Conservation (phyloP, 1,284 basidiomycete species). For the Rhodotorula sp. region DNA sequence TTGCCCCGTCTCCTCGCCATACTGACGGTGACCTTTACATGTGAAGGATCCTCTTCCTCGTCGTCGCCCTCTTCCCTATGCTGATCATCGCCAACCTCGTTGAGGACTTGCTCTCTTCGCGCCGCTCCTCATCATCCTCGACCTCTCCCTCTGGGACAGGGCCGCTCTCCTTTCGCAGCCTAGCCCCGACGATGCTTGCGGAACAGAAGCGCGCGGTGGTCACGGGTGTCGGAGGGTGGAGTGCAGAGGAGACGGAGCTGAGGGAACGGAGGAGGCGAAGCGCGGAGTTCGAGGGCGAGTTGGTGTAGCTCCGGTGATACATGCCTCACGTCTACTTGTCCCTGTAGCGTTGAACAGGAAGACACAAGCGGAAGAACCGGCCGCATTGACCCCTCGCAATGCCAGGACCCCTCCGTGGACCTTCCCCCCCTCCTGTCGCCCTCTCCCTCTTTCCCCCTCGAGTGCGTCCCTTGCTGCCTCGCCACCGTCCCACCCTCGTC, state of each 20-base stretch:
- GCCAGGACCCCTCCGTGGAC: no score
- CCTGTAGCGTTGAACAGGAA: background rate
- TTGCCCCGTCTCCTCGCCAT: background rate
- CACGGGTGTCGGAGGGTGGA: background rate
- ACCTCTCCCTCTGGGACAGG: background rate
- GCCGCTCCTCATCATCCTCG: background rate
- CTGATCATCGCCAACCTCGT: constrained; percentile 13
- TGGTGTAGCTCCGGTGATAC: constrained; percentile 3
- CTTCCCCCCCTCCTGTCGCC: background rate
- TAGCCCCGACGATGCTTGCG: constrained; percentile 6
- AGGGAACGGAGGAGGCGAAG: constrained; percentile 6
- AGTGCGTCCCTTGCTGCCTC: background rate
- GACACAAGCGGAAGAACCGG: no score
- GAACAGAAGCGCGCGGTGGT: background rate
- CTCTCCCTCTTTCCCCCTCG: background rate
- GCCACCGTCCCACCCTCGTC: constrained; percentile 1
- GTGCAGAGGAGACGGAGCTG: background rate
- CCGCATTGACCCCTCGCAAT: no score
- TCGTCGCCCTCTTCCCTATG: constrained; percentile 11
- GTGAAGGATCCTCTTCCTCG: constrained; percentile 15
- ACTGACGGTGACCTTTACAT: background rate
- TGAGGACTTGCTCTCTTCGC: background rate
- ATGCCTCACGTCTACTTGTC: background rate
- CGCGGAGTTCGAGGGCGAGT: background rate
- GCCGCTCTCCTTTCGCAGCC: background rate